phyloP scores from a whole-genome alignment of 2,329 filamentous ascomycete species.

The Ceratocystis albifundus region DNA sequence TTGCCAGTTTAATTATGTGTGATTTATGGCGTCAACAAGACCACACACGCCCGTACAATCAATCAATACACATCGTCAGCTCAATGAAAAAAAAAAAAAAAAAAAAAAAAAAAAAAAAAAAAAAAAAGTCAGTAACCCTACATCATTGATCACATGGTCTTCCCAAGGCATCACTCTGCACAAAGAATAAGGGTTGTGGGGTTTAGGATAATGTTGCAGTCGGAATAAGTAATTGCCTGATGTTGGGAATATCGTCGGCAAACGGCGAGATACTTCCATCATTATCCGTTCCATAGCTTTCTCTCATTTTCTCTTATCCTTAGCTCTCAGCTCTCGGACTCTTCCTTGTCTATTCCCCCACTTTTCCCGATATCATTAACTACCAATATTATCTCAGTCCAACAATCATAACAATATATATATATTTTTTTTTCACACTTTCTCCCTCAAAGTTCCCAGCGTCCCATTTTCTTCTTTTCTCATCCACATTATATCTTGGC shows the following conservation, averaged over 20 bases:
- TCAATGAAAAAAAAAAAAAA: too few species aligned
- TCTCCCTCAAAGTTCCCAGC: background rate
- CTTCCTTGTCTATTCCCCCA: background rate
- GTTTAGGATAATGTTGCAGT: background rate
- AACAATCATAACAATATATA: background rate
- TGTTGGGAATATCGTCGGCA: background rate
- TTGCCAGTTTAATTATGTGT: background rate
- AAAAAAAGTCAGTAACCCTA: too few species aligned
- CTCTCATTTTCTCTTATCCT: background rate
- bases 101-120: too few species aligned
- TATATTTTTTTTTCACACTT: background rate
- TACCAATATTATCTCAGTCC: background rate
- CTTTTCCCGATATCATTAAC: background rate
- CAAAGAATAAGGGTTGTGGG: background rate
- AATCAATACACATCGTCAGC: too few species aligned
- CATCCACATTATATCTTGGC: background rate
- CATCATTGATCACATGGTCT: too few species aligned
- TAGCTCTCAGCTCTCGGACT: background rate
- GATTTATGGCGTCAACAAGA: background rate
- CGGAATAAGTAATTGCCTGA: background rate
- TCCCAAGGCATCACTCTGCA: background rate
- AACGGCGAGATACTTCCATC: background rate
- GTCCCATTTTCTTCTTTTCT: background rate
- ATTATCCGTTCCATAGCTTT: background rate
- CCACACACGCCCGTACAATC: background rate